Conservation (phyloP, 148 eudicot genomes). For the Amaranthus hypochondriacus region DNA sequence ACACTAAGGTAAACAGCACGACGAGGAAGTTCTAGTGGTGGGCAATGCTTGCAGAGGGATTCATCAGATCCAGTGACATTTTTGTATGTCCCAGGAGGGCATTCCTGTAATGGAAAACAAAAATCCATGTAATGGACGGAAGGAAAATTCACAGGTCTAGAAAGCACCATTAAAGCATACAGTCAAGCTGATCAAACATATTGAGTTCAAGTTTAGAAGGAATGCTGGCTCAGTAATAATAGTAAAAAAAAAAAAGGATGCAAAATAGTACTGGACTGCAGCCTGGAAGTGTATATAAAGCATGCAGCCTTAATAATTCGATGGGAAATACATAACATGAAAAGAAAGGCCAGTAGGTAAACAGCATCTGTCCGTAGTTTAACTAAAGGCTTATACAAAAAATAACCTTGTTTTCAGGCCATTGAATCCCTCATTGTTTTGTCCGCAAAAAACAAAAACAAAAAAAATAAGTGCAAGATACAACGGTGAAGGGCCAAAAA, state of each 20-base stretch:
- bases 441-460: neutral
- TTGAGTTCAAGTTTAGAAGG: neutral
- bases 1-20: slow-evolving; percentile 63
- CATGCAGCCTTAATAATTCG: neutral
- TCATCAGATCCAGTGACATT: slow-evolving; percentile 74
- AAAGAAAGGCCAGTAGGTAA: neutral
- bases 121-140: slow-evolving; percentile 4
- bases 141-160: neutral
- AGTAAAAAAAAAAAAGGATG: neutral
- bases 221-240: neutral
- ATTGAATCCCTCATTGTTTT: neutral
- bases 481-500: no score
- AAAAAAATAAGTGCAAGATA: neutral
- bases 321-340: neutral
- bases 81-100: slow-evolving; percentile 89
- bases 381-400: neutral
- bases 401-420: neutral
- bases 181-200: neutral
- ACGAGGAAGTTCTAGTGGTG: slow-evolving; percentile 62
- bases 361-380: neutral
- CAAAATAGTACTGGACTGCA: neutral
- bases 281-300: neutral
- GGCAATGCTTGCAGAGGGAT: slow-evolving; percentile 67
- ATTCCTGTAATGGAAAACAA: slow-evolving; percentile 52
- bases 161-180: no score